phyloP scores from a whole-genome alignment of 1,284 basidiomycete genomes.

The Mycena citricolor region DNA sequence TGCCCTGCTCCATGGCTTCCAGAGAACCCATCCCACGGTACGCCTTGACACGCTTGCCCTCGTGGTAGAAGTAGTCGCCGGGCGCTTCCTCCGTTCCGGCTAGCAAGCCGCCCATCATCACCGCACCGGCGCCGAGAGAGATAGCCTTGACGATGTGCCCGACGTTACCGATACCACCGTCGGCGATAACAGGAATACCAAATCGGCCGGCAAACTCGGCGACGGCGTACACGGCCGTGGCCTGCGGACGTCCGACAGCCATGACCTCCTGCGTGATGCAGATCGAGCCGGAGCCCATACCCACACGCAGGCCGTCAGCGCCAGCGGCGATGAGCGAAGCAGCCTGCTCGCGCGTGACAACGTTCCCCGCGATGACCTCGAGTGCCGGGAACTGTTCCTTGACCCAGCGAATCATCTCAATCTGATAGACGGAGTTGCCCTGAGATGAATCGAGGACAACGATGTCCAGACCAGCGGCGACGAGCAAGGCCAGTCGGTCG shows the following conservation, averaged over 20 bases:
- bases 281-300: constrained; percentile 98
- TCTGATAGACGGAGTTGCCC: constrained; percentile 93
- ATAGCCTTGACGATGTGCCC: constrained; percentile 98
- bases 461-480: constrained; percentile 94
- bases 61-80: constrained; percentile 98
- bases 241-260: constrained; percentile 98
- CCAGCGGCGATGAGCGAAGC: constrained; percentile 93
- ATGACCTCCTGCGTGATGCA: constrained; percentile 99
- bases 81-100: constrained; percentile 97
- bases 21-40: constrained; percentile 98
- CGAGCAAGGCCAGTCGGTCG: constrained; percentile 83
- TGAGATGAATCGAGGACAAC: constrained; percentile 96
- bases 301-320: constrained; percentile 91
- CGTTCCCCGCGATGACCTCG: constrained; percentile 96
- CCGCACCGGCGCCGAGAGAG: constrained; percentile 89
- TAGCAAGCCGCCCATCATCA: constrained; percentile 98
- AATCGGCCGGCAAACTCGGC: constrained; percentile 93
- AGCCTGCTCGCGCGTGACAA: constrained; percentile 97
- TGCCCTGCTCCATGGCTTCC: constrained; percentile 94
- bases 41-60: constrained; percentile 97
- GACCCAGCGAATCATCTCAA: constrained; percentile 96
- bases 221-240: constrained; percentile 93
- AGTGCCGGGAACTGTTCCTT: constrained; percentile 82
- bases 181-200: constrained; percentile 97
- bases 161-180: constrained; percentile 94